phyloP scores from a whole-genome alignment of 2,329 filamentous ascomycete species.

The Arthrobotrys iridis region DNA sequence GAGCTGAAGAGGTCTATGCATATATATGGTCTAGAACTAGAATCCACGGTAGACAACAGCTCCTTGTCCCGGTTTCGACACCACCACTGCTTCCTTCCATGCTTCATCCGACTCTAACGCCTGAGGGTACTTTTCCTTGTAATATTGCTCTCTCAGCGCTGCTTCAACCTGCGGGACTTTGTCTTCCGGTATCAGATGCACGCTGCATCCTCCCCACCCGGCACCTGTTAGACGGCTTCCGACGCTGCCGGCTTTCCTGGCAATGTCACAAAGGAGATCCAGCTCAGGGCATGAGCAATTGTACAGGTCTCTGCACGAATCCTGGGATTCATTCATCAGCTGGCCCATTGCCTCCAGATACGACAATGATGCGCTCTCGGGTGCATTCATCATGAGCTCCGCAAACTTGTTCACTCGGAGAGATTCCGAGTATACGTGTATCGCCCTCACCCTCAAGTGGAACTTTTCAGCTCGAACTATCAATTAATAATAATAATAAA shows the following conservation, averaged over 20 bases:
- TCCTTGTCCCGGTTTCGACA: conserved; percentile 85
- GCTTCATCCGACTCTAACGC: conserved; percentile 74
- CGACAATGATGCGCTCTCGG: conserved; percentile 70
- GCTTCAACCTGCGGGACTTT: conserved; percentile 80
- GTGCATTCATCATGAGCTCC: conserved; percentile 69
- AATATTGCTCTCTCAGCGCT: conserved; percentile 84
- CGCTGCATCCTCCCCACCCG: conserved; percentile 95
- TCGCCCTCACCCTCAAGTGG: conserved; percentile 83
- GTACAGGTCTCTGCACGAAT: conserved; percentile 84
- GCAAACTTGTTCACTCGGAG: conserved; percentile 86
- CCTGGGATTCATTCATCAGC: conserved; percentile 88
- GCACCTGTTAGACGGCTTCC: conserved; percentile 90
- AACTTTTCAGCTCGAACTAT: conserved; percentile 82
- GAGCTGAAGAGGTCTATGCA: too few species aligned
- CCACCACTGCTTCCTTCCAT: conserved; percentile 80
- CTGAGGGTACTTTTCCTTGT: conserved; percentile 74
- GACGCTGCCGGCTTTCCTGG: conserved; percentile 79
- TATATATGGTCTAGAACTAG: too few species aligned
- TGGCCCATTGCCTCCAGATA: conserved; percentile 78
- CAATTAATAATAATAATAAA: neutral
- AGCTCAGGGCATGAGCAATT: conserved; percentile 93
- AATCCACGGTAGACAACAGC: conserved; percentile 57
- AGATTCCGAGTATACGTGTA: conserved; percentile 92
- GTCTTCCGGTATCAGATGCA: conserved; percentile 87
- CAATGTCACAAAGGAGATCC: conserved; percentile 86